A percentile compares a stretch with the other conserved stretches of the same genome.
Conservation (phyloP, 2,329 filamentous ascomycete species). For the Xylaria sp. region DNA sequence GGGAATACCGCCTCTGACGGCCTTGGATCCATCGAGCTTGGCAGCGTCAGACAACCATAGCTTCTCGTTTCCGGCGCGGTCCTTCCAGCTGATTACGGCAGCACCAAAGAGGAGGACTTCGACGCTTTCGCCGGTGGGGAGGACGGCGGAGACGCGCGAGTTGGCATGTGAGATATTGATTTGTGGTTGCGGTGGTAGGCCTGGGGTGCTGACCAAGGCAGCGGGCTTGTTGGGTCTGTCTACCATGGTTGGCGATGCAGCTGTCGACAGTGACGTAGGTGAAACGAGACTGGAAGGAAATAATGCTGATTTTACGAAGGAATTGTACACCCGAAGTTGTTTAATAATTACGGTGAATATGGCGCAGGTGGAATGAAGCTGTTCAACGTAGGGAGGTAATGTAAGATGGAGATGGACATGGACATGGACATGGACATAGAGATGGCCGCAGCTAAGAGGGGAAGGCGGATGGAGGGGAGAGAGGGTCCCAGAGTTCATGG, state of each 20-base stretch:
- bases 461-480: neutral
- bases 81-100: slow-evolving; percentile 93
- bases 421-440: too few relatives aligned
- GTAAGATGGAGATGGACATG: too few relatives aligned
- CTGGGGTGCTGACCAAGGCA: slow-evolving; percentile 75
- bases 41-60: slow-evolving; percentile 84
- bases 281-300: neutral
- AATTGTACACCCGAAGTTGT: too few relatives aligned
- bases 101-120: slow-evolving; percentile 89
- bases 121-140: slow-evolving; percentile 86
- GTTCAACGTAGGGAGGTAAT: neutral
- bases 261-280: neutral
- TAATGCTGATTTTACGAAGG: too few relatives aligned
- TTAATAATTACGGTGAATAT: neutral
- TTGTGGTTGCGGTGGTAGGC: slow-evolving; percentile 74
- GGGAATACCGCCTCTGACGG: slow-evolving; percentile 89
- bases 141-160: slow-evolving; percentile 74
- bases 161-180: slow-evolving; percentile 76
- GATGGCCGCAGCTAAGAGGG: neutral
- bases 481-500: neutral
- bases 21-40: slow-evolving; percentile 82
- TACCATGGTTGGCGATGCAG: slow-evolving; percentile 59
- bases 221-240: slow-evolving; percentile 85
- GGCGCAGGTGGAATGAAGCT: neutral
- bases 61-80: slow-evolving; percentile 77